Conservation (phyloP, 2,329 filamentous ascomycete species). For the Talaromyces piceae region DNA sequence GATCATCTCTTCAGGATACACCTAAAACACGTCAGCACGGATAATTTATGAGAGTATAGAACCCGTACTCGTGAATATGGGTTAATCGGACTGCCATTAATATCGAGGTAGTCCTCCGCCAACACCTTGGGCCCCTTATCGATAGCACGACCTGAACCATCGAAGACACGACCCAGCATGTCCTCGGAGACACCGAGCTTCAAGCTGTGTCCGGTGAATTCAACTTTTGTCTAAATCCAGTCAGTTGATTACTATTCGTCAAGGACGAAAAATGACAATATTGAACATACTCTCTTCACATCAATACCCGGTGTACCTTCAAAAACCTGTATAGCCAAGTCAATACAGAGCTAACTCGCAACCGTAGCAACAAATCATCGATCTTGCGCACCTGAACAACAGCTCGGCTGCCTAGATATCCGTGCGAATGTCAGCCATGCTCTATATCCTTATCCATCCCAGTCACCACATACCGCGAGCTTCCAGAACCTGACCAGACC, state of each 20-base stretch:
- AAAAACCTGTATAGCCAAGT: conserved; percentile 61
- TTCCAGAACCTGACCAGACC: conserved; percentile 93
- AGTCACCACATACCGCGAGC: conserved; percentile 51
- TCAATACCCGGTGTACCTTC: conserved; percentile 96
- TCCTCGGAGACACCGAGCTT: conserved; percentile 99
- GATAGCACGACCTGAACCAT: conserved; percentile 94
- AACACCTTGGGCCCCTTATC: conserved; percentile 98
- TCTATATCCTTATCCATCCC: conserved; percentile 50
- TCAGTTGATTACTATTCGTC: background rate
- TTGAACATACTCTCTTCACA: conserved; percentile 74
- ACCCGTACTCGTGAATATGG: conserved; percentile 79
- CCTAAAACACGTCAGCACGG: conserved; percentile 42
- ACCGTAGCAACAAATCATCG: conserved; percentile 6
- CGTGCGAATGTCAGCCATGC: conserved; percentile 1
- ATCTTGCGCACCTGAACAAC: conserved; percentile 79
- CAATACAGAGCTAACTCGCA: conserved; percentile 16
- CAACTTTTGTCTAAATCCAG: conserved; percentile 71
- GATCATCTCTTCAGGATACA: conserved; percentile 99
- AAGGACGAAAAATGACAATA: background rate
- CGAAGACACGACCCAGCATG: conserved; percentile 98
- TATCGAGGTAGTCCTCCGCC: conserved; percentile 95
- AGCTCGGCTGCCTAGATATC: conserved; percentile 68
- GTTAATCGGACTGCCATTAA: conserved; percentile 98
- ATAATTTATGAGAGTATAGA: background rate
- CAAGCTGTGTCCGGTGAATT: conserved; percentile 93